Percentiles rank a stretch among this genome's conserved stretches.
phyloP scores from a whole-genome alignment of 352 stramenopile genomes.

The Discostella stelligera region DNA sequence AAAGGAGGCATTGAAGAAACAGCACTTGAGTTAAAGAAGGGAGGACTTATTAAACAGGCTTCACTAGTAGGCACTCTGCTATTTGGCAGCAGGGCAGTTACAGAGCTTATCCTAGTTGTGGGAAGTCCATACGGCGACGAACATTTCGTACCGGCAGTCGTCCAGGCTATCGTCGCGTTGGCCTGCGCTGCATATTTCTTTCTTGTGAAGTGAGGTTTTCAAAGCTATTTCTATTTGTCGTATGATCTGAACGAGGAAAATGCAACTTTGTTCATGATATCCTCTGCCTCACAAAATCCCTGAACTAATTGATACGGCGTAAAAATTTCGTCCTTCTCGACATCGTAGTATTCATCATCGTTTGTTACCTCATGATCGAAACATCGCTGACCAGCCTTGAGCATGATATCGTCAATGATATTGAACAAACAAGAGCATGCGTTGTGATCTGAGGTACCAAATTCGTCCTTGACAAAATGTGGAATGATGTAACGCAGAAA shows the following conservation, averaged over 20 bases:
- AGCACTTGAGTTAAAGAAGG: constrained; percentile 46
- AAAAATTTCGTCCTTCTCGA: constrained; percentile 52
- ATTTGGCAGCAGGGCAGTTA: constrained; percentile 49
- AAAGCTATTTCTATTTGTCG: no score
- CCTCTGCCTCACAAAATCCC: constrained; percentile 16
- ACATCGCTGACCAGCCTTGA: constrained; percentile 56
- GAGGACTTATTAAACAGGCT: constrained; percentile 45
- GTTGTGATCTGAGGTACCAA: constrained; percentile 47
- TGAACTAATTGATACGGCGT: constrained; percentile 44
- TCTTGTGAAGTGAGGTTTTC: constrained; percentile 27
- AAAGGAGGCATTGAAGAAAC: constrained; percentile 32
- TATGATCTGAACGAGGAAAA: not conserved
- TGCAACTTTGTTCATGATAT: constrained; percentile 18
- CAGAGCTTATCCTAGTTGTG: constrained; percentile 44
- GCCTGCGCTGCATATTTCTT: constrained; percentile 51
- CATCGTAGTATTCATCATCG: constrained; percentile 56
- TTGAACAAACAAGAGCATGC: constrained; percentile 46
- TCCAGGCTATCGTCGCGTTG: constrained; percentile 40
- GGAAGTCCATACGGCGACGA: constrained; percentile 46
- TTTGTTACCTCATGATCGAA: constrained; percentile 41
- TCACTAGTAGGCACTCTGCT: constrained; percentile 37
- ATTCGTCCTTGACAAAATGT: constrained; percentile 74
- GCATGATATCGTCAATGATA: constrained; percentile 56
- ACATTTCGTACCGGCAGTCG: constrained; percentile 39
- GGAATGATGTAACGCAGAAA: constrained; percentile 72